Conservation (phyloP, 495 filamentous ascomycete genomes). For the Penicillium subrubescens region DNA sequence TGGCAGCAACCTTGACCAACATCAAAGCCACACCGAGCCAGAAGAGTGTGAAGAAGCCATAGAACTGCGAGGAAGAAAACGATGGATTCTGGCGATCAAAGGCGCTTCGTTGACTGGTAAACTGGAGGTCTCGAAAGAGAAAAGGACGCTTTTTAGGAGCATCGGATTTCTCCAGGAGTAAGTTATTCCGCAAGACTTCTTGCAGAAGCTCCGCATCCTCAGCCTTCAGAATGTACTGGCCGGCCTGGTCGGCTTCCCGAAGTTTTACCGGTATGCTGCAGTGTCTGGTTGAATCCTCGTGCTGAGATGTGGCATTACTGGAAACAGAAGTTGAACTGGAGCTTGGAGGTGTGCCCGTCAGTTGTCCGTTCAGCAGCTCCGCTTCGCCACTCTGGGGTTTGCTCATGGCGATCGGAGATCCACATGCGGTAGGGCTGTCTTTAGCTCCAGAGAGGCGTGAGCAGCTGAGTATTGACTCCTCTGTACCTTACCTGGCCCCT, state of each 20-base stretch:
- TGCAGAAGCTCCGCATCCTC: conserved; percentile 58
- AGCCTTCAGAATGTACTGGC: conserved; percentile 55
- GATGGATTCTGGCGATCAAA: conserved; percentile 69
- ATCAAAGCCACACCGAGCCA: conserved; percentile 67
- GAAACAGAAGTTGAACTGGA: background rate
- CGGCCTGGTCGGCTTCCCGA: conserved; percentile 47
- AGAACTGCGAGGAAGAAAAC: conserved; percentile 60
- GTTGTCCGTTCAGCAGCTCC: conserved; percentile 9
- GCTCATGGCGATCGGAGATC: conserved; percentile 5
- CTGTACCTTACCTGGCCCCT: background rate
- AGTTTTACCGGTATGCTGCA: conserved; percentile 46
- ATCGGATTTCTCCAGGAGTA: conserved; percentile 46
- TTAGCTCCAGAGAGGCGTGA: background rate
- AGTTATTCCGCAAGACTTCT: conserved; percentile 17
- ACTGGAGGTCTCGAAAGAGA: conserved; percentile 66
- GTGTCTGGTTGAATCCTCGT: background rate
- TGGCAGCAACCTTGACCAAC: conserved; percentile 61
- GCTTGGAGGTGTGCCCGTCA: conserved; percentile 4
- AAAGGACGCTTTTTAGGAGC: conserved; percentile 40
- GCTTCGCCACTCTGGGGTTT: background rate
- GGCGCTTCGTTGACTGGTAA: conserved; percentile 67
- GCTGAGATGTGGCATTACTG: background rate
- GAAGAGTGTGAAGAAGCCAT: conserved; percentile 78
- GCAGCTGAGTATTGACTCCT: background rate
- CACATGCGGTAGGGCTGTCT: background rate